Evolutionary conservation across 306 rosid genomes (phyloP).

Genomic region (Hippophae gyantsensis): DNA sequence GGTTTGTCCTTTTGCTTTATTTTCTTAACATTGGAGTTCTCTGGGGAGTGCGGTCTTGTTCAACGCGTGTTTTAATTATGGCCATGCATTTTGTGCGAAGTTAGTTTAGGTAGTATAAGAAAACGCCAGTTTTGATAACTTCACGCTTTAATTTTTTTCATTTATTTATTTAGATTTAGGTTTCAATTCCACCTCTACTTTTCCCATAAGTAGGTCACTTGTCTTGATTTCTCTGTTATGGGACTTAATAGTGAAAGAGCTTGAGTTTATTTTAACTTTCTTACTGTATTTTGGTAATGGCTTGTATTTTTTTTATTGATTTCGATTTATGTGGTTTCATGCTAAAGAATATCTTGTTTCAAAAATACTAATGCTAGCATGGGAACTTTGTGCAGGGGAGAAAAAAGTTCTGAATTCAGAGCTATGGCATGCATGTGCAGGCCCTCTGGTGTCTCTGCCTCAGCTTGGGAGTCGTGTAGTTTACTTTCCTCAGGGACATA

Average conservation of each 20-base stretch:
- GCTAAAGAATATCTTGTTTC: conserved; percentile 8
- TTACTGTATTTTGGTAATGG: not conserved
- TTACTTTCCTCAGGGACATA: conserved; percentile 73
- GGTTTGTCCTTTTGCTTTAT: conserved; percentile 4
- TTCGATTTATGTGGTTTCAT: not conserved
- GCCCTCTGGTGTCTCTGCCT: conserved; percentile 66
- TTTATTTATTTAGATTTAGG: conserved; percentile 1
- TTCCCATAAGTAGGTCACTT: conserved; percentile 3
- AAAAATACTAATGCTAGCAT: conserved; percentile 12
- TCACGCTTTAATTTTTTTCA: not conserved
- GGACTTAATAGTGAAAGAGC: too few species aligned
- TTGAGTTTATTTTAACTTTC: too few species aligned
- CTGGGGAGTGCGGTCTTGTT: not conserved
- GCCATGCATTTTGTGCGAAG: not conserved
- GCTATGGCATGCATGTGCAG: conserved; percentile 79
- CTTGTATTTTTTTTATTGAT: not conserved
- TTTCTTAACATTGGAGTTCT: not conserved
- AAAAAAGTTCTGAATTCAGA: conserved; percentile 64
- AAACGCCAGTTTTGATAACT: not conserved
- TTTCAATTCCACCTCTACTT: conserved; percentile 4
- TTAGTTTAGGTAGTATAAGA: not conserved
- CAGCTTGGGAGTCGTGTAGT: conserved; percentile 60
- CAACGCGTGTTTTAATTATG: not conserved
- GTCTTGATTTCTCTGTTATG: not conserved
- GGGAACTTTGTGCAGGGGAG: conserved; percentile 38